Conservation (phyloP, 164 flowering plant species). For the Nymphaea thermarum region DNA sequence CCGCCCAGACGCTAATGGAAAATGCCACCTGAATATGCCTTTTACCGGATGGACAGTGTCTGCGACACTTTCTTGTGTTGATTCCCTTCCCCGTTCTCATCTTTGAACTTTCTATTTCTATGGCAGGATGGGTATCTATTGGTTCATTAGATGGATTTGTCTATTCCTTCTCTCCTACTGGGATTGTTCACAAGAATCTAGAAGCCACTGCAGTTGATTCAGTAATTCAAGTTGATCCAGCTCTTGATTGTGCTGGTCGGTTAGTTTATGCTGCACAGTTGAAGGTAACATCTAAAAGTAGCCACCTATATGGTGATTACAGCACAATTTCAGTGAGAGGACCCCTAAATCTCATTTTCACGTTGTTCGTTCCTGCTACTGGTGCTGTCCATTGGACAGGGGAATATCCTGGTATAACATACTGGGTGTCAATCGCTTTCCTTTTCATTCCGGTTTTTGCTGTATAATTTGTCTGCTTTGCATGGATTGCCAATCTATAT, state of each 20-base stretch:
- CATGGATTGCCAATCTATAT: neutral
- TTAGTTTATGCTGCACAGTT: constrained; percentile 67
- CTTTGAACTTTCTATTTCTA: too few species aligned
- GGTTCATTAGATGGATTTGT: constrained; percentile 85
- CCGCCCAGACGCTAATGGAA: too few species aligned
- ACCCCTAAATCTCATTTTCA: constrained; percentile 38
- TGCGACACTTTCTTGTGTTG: too few species aligned
- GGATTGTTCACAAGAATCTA: constrained; percentile 44
- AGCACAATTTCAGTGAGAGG: constrained; percentile 51
- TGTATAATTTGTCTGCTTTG: neutral
- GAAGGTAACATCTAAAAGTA: constrained; percentile 43
- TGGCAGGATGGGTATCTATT: constrained; percentile 72
- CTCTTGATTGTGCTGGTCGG: constrained; percentile 83
- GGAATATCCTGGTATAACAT: constrained; percentile 43
- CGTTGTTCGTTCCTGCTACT: constrained; percentile 57
- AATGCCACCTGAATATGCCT: too few species aligned
- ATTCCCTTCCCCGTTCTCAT: too few species aligned
- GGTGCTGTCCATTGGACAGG: constrained; percentile 55
- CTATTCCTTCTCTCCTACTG: constrained; percentile 69
- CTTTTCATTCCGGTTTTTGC: neutral
- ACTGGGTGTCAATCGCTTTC: neutral
- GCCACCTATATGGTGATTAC: constrained; percentile 29
- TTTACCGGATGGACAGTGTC: too few species aligned
- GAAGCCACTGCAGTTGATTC: constrained; percentile 23
- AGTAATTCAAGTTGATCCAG: constrained; percentile 66